These are phyloP conservation scores for Rutstroemia sp. DNA, from an alignment of 2,329 filamentous ascomycete species.

Conservation along the genomic window DNA sequence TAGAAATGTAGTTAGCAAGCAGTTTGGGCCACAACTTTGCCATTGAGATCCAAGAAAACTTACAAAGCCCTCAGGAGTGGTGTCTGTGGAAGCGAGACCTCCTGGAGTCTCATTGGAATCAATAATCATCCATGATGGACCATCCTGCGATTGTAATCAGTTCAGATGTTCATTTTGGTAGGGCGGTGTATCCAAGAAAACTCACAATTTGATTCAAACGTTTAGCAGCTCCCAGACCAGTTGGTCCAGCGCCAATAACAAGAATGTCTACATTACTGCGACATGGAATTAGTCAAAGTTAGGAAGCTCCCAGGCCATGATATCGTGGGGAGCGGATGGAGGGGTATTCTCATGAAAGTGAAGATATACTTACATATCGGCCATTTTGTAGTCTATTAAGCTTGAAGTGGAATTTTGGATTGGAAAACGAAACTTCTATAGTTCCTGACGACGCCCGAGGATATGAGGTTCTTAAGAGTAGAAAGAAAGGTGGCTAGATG, in stretches of 20 bases:
- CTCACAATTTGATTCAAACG: conserved; percentile 87
- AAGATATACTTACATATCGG: conserved; percentile 10
- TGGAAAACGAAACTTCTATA: not conserved
- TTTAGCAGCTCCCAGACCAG: conserved; percentile 95
- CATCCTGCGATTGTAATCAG: conserved; percentile 50
- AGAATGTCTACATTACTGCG: conserved; percentile 83
- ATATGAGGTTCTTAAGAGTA: not conserved
- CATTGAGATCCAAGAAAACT: conserved; percentile 37
- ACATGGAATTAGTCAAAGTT: conserved; percentile 6
- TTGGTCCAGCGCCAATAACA: conserved; percentile 95
- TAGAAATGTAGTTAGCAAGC: conserved; percentile 33
- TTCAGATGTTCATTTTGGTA: not conserved
- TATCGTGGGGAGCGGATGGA: not conserved
- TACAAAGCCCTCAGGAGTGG: conserved; percentile 95
- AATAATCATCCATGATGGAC: conserved; percentile 91
- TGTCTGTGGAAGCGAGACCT: conserved; percentile 91
- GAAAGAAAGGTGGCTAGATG: not conserved
- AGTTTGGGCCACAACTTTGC: not conserved
- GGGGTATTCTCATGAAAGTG: not conserved
- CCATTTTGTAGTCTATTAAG: conserved; percentile 6
- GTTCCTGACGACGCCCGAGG: not conserved
- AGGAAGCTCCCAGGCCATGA: not conserved
- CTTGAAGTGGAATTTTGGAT: not conserved
- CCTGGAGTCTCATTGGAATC: conserved; percentile 88
- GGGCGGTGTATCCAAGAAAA: conserved; percentile 14